phyloP scores from a whole-genome alignment of 208 protist species.

The Wallacemonas collosoma region DNA sequence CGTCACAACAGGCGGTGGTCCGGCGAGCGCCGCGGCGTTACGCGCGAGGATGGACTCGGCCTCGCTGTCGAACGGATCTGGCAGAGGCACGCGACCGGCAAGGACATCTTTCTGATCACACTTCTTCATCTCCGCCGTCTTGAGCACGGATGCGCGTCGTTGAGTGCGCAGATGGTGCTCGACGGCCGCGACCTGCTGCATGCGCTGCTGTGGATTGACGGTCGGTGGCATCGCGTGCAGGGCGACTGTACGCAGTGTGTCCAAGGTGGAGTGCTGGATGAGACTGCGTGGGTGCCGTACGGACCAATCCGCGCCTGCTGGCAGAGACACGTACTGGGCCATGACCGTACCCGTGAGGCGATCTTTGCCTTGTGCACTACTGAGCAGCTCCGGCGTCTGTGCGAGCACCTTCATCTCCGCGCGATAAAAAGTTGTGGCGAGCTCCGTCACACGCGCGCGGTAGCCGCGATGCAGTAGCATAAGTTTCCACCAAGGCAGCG shows the following conservation, averaged over 20 bases:
- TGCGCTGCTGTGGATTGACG: constrained; percentile 17
- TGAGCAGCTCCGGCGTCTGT: constrained; percentile 43
- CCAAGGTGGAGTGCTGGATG: constrained; percentile 44
- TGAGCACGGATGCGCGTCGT: constrained; percentile 27
- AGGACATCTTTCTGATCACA: constrained; percentile 15
- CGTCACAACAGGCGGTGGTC: constrained; percentile 6
- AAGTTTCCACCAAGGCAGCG: constrained; percentile 83
- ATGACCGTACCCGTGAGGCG: constrained; percentile 28
- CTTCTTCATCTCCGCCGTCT: constrained; percentile 12
- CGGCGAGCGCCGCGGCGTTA: constrained; percentile 7
- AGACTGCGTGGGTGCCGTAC: constrained; percentile 49
- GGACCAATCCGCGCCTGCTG: constrained; percentile 28
- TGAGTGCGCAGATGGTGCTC: constrained; percentile 33
- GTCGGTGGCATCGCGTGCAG: constrained; percentile 36
- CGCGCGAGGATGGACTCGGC: constrained; percentile 10
- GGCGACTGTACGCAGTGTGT: constrained; percentile 36
- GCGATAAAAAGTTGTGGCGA: constrained; percentile 56
- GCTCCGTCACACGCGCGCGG: constrained; percentile 42
- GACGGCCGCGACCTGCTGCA: constrained; percentile 31
- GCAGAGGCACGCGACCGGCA: constrained; percentile 6
- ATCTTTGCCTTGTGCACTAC: constrained; percentile 30
- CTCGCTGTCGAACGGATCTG: constrained; percentile 16
- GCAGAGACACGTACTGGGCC: constrained; percentile 64
- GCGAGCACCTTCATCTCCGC: constrained; percentile 49
- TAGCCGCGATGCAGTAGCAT: constrained; percentile 61